These are phyloP conservation scores for Phylloporus sp. DNA, from an alignment of 1,284 basidiomycete genomes.

Conservation along the genomic window DNA sequence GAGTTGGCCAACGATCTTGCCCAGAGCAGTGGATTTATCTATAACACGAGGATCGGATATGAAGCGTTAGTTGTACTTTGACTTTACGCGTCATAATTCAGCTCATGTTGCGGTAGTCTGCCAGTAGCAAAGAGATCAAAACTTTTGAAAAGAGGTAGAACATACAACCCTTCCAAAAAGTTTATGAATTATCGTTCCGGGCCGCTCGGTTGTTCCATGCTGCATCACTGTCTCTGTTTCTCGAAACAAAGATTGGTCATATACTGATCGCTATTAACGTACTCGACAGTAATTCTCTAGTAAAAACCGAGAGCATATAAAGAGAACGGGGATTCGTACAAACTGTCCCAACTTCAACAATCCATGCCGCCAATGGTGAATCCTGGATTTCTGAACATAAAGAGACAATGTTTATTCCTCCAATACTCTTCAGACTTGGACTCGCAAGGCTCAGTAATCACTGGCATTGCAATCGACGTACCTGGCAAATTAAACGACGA, in stretches of 20 bases:
- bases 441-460: no score
- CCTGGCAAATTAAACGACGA: background rate
- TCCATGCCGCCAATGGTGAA: background rate
- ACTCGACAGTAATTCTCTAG: background rate
- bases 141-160: background rate
- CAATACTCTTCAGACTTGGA: background rate
- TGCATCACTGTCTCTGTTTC: background rate
- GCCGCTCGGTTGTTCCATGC: background rate
- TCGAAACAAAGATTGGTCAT: background rate
- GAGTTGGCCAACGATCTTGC: constrained; percentile 11
- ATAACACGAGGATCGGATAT: constrained; percentile 5
- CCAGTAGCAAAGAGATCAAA: background rate
- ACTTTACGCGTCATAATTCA: background rate
- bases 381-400: background rate
- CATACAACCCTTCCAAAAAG: background rate
- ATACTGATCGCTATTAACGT: background rate
- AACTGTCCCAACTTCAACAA: background rate
- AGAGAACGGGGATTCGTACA: background rate
- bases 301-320: background rate
- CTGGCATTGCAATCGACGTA: background rate
- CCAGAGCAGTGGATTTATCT: constrained; percentile 8
- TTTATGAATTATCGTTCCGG: background rate
- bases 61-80: background rate
- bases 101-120: background rate
- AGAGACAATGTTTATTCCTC: background rate